Base-by-base conservation (phyloP, 2,329 filamentous ascomycete species). In the Lanzia echinophila region DNA sequence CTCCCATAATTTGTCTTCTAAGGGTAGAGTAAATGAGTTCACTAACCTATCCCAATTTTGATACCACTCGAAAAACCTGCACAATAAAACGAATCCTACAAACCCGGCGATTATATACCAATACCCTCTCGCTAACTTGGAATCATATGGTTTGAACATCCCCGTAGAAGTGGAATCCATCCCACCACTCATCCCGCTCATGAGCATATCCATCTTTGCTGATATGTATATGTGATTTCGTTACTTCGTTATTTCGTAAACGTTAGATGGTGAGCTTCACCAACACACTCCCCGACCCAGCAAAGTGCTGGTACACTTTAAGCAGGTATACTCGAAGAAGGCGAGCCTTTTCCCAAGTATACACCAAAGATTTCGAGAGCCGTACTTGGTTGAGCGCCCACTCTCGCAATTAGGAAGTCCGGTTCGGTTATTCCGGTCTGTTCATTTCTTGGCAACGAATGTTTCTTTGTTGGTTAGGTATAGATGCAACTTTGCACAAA, bases 71-170 rank as follows among this genome's bases (percentile, higher is more conserved):
- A 63, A 33, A 10, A 41, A 53, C 38, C 60, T 53, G 22, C 60
- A 24, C 6, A 61, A n/a, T 11, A 64, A 19, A 46, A 59, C 46
- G 28, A 59, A 57, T 4, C 56, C 63, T 17, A 59, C n/a, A 22
- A 76, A 73, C 15, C 70, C 75, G 7, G 73, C 78, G 36, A 81
- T 69, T 33, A 80, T 74, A 63, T 83, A 84, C 81, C 81, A 84
- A 62, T 77, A 84, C 2, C 72, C 73, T 17, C 71, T 72, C 15
- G 81, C 79, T 48, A 82, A 72, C 39, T 69, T 71, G 63, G 73
- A 73, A 62, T 83, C 82, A 36, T 68, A 68, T 1, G 67, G 56
- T 54, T 71, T 68, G 63, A 77, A 75, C 63, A 71, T 67, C 17
- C 71, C 69, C 50, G 68, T 64, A 56, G 57, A 59, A 34, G 53